Evolutionary conservation across 805 yeast species (phyloP), one percentile per base, ranked within the genome.

Genomic region (Saccharomycopsis amapae): DNA sequence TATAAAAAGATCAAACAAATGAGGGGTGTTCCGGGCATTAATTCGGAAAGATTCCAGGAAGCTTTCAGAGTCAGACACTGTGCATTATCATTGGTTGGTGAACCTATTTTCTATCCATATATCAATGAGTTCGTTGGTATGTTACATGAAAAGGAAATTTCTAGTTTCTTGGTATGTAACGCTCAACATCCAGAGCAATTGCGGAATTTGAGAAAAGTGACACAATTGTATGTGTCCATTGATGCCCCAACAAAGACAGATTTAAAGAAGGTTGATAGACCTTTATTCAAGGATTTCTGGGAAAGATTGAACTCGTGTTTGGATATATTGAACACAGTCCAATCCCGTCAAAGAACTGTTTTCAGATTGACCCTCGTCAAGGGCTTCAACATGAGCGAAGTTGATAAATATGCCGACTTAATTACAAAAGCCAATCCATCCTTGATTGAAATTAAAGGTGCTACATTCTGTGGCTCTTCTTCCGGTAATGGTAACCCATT

Each of bases 21-120:
- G 89, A 73, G 94, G 59, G 97, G 97, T 50, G 94, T 89, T 37
- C 96, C 97, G 0, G 97, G 97, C 30, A 86, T 89, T 43, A 84
- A 82, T 54, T 81, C 88, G 53, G 95, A 85, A 22, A 70, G 97
- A 56, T 88, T 89, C 62, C 81, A 86, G 19, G 96, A 88, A 59
- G 96, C 96, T 0, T 88, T 89, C 63, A 73, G 77, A 45, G 95
- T 89, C 12, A 77, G 78, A 40, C 97, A 88, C 61, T 88, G 97
- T 69, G 97, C 97, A 1, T 70, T 88, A 38, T 86, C 96, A 5
- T 68, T 88, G 30, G 97, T 88, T 15, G 97, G 97, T 26, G 97
- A 88, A 62, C 97, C 97, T 2, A 89, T 88, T 37, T 85, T 88
- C 62, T 88, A 88, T 61, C 96, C 96, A 1, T 79, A 88, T 59